Conservation (phyloP, 208 protist species). For the Trypanosoma cruzi region DNA sequence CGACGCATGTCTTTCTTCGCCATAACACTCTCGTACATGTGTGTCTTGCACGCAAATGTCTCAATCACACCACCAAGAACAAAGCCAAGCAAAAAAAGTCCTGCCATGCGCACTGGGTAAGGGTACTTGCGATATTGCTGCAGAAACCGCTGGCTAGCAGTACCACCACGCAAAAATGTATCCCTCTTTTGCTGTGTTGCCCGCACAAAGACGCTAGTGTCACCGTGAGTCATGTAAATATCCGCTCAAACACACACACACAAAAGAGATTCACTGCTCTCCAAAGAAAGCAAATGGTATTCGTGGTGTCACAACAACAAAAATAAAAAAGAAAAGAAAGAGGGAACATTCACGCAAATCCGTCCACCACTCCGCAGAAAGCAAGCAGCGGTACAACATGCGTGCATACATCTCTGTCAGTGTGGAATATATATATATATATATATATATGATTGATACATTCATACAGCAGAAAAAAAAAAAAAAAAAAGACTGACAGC, state of each 20-base stretch:
- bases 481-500: no score
- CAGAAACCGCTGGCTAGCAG: constrained; percentile 43
- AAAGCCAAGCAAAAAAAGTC: constrained; percentile 67
- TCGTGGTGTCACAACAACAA: no score
- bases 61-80: constrained; percentile 58
- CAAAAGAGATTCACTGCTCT: no score
- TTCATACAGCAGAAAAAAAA: no score
- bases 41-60: constrained; percentile 81
- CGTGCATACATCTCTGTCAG: no score
- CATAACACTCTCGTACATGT: constrained; percentile 82
- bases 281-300: no score
- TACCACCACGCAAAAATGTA: constrained; percentile 62
- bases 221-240: constrained; percentile 15
- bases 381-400: no score
- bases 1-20: constrained; percentile 76
- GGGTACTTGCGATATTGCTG: constrained; percentile 54
- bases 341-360: no score
- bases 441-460: no score
- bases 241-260: background rate
- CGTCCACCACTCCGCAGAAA: no score
- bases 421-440: no score
- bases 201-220: constrained; percentile 26
- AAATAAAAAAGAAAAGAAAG: no score
- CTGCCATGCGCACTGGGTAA: constrained; percentile 55
- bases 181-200: constrained; percentile 30